Percentiles rank a stretch among this genome's conserved stretches.
Conservation (phyloP, 257 asterid species). For the Scutellaria galericulata region DNA sequence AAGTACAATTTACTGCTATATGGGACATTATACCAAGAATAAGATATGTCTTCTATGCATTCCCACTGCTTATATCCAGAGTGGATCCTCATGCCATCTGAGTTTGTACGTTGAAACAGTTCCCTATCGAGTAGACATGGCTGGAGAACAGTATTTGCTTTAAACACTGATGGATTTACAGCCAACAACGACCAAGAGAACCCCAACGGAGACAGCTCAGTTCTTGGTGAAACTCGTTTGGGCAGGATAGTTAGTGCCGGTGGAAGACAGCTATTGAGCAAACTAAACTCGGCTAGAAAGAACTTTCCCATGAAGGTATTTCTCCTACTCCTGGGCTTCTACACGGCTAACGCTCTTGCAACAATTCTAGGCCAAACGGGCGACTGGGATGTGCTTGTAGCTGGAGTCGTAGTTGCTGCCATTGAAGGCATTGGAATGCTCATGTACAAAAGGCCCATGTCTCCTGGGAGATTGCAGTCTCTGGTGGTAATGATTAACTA, state of each 20-base stretch:
- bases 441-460: conserved; percentile 79
- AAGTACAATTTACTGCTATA: too few relatives aligned
- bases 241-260: conserved; percentile 89
- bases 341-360: conserved; percentile 93
- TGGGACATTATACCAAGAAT: too few relatives aligned
- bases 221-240: conserved; percentile 83
- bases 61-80: not conserved
- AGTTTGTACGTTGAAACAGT: conserved; percentile 42
- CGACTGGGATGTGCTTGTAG: conserved; percentile 97
- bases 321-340: conserved; percentile 91
- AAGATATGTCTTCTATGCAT: too few relatives aligned
- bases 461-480: conserved; percentile 64
- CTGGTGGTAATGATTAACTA: conserved; percentile 81
- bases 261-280: conserved; percentile 70
- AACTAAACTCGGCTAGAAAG: conserved; percentile 82
- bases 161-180: conserved; percentile 74
- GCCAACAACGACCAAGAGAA: conserved; percentile 57
- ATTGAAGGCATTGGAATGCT: conserved; percentile 96
- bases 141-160: conserved; percentile 58
- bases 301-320: conserved; percentile 86
- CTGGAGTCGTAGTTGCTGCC: conserved; percentile 92
- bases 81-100: conserved; percentile 13
- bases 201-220: conserved; percentile 44
- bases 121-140: conserved; percentile 39
- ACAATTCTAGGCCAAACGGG: conserved; percentile 97